Base-by-base conservation (phyloP, 305 asterid species). In the Fraxinus albicans region DNA sequence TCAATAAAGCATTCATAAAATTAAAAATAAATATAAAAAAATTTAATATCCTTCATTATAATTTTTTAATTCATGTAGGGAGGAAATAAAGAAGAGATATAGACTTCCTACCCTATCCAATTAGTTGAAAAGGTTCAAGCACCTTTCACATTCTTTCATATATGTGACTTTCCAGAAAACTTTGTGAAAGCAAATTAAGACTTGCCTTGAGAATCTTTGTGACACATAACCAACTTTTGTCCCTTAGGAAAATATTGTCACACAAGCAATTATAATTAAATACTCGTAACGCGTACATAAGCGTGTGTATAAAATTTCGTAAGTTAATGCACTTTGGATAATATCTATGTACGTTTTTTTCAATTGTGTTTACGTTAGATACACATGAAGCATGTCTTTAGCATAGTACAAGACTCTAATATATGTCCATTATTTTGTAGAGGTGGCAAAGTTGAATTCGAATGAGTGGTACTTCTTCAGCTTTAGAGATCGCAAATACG, bases 401-500 rank as follows among this genome's bases (percentile, higher is more conserved):
- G 67, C 19, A 2, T 19, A 19, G 67, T 6, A 58, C 10, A 55
- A 55, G 6, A 63, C 33, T 63, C 10, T 63, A 21, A 5, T 67
- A 8, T 72, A n/a, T 85, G n/a, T 13, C 31, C 23, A n/a, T 53
- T 15, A 53, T 35, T 77, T 35, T 80, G 12, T 53, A 95, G 99
- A 95, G 55, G 90, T 90, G 91, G 97, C 99, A 2, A 95, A 95
- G 86, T 83, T 95, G 85, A 95, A 95, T 83, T 91, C 98, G 0
- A 90, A 65, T 1, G 99, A 95, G 87, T 95, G 99, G 99, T 95
- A 93, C 88, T 95, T 95, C 92, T 95, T 95, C 80, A 95, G 95
- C 87, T 95, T 94, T 50, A 90, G 99, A 0, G 98, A 93, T 77
- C 97, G 97, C 2, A 95, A 95, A 73, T 95, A 95, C 4, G 98